These are phyloP conservation scores for Diversispora eburnea DNA, from an alignment of 192 early-diverging fungal species.

Conservation along the genomic window DNA sequence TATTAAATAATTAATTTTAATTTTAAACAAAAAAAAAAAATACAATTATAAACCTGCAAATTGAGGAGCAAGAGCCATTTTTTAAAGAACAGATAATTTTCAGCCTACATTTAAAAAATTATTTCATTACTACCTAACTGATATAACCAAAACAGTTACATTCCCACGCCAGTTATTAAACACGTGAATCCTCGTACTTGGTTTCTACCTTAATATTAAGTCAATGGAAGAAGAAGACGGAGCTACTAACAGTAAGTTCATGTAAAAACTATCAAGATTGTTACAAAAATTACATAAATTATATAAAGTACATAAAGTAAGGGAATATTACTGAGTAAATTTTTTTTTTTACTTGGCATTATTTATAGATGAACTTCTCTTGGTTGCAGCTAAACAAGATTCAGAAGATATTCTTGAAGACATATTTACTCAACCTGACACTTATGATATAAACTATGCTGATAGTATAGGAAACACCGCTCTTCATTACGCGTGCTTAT, in stretches of 20 bases:
- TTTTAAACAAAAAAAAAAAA: not conserved
- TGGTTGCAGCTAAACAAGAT: conserved; percentile 69
- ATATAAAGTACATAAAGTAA: not conserved
- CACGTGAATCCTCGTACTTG: not conserved
- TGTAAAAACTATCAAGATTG: not conserved
- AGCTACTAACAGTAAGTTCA: conserved; percentile 24
- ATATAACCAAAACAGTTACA: not conserved
- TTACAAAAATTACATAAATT: not conserved
- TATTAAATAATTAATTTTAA: not conserved
- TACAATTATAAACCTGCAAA: not conserved
- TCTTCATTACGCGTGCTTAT: conserved; percentile 56
- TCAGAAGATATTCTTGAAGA: conserved; percentile 62
- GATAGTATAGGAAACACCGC: conserved; percentile 65
- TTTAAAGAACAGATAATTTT: too few relatives aligned
- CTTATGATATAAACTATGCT: conserved; percentile 56
- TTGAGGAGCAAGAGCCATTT: not conserved
- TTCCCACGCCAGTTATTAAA: not conserved
- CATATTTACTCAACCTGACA: conserved; percentile 46
- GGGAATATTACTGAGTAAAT: not conserved
- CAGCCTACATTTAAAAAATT: too few relatives aligned
- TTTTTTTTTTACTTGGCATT: not conserved
- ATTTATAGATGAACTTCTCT: conserved; percentile 59
- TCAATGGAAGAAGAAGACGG: conserved; percentile 24
- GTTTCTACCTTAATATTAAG: not conserved
- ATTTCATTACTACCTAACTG: too few relatives aligned